phyloP scores from a whole-genome alignment of 2,329 filamentous ascomycete species.

The Colletotrichum sp. region DNA sequence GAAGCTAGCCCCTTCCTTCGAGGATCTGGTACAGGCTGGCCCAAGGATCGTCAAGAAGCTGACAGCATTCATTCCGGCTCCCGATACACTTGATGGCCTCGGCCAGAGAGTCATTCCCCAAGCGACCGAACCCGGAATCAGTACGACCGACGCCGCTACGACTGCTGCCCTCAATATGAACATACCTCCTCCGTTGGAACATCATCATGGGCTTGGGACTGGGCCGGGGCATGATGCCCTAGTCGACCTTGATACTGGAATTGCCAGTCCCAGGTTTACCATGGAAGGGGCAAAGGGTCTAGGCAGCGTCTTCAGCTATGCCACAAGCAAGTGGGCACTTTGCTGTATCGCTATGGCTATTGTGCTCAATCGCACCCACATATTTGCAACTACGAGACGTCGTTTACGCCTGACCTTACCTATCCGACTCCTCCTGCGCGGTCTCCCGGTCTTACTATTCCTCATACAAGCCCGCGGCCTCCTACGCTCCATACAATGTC shows the following conservation, averaged over 20 bases:
- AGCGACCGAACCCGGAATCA: slow-evolving; percentile 49
- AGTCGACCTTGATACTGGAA: slow-evolving; percentile 37
- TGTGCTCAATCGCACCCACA: slow-evolving; percentile 87
- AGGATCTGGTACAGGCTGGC: slow-evolving; percentile 71
- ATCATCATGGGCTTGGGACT: not conserved
- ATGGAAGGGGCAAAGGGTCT: slow-evolving; percentile 70
- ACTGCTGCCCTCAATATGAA: slow-evolving; percentile 37
- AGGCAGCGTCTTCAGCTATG: slow-evolving; percentile 86
- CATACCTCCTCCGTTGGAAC: not conserved
- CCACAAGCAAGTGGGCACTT: slow-evolving; percentile 91
- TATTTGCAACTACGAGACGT: slow-evolving; percentile 88
- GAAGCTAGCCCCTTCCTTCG: slow-evolving; percentile 66
- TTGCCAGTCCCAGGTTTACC: slow-evolving; percentile 50
- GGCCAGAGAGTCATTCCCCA: slow-evolving; percentile 65
- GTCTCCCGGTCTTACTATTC: slow-evolving; percentile 74
- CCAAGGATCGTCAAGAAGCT: slow-evolving; percentile 73
- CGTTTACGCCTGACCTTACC: slow-evolving; percentile 78
- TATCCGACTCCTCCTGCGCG: slow-evolving; percentile 70
- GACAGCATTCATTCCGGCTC: slow-evolving; percentile 64
- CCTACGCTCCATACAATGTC: slow-evolving; percentile 87
- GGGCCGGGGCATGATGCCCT: slow-evolving; percentile 37
- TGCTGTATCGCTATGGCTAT: slow-evolving; percentile 86
- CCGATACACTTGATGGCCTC: slow-evolving; percentile 64
- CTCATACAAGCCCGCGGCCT: slow-evolving; percentile 70
- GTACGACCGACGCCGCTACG: slow-evolving; percentile 48